These are phyloP conservation scores for Botrytis medusae DNA, from an alignment of 2,329 filamentous ascomycete species.

Conservation along the genomic window DNA sequence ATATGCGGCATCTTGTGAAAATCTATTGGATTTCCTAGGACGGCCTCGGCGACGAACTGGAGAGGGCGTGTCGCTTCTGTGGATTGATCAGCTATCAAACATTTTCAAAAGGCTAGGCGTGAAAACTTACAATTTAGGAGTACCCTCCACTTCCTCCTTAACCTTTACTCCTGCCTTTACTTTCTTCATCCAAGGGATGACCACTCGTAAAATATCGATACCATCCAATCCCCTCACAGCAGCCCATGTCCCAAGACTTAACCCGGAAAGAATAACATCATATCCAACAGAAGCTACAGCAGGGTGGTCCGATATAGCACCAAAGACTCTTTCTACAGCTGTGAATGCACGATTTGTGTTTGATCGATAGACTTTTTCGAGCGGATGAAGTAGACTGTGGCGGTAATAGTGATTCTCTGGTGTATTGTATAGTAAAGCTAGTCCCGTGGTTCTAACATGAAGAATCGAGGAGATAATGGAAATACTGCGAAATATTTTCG, in stretches of 20 bases:
- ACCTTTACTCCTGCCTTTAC: neutral
- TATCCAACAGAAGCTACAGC: slow-evolving; percentile 56
- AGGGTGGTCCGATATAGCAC: slow-evolving; percentile 56
- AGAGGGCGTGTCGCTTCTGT: slow-evolving; percentile 11
- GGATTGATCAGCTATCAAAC: neutral
- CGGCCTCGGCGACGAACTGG: slow-evolving; percentile 22
- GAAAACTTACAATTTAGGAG: neutral
- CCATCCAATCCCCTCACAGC: slow-evolving; percentile 53
- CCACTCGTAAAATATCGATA: slow-evolving; percentile 48
- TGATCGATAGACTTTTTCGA: slow-evolving; percentile 47
- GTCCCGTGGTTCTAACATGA: slow-evolving; percentile 47
- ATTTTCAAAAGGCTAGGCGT: too few species aligned
- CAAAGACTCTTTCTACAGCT: slow-evolving; percentile 48
- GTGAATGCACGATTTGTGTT: slow-evolving; percentile 48
- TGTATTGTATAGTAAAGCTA: slow-evolving; percentile 48
- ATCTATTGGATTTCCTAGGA: slow-evolving; percentile 8
- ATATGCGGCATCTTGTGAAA: slow-evolving; percentile 42
- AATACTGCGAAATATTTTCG: slow-evolving; percentile 49
- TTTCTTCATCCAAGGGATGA: slow-evolving; percentile 39
- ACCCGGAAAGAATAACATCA: slow-evolving; percentile 57
- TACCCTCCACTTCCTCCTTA: neutral
- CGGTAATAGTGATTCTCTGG: slow-evolving; percentile 51
- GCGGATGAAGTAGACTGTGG: slow-evolving; percentile 48
- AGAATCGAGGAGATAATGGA: slow-evolving; percentile 47
- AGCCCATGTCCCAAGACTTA: slow-evolving; percentile 58